phyloP scores from a whole-genome alignment of 1,284 basidiomycete species.

The Tilletia caries region DNA sequence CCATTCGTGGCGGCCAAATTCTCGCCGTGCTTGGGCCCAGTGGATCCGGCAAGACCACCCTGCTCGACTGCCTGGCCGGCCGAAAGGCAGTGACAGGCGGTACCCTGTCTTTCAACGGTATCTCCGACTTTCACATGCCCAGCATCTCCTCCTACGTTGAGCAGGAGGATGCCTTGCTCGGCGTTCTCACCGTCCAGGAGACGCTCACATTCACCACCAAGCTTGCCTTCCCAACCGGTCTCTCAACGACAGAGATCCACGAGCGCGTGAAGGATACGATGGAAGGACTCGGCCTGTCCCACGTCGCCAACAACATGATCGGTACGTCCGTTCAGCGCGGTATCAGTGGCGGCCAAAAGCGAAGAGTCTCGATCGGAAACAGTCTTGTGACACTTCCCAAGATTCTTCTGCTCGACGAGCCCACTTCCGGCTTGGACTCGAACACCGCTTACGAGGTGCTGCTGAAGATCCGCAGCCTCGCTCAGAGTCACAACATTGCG shows the following conservation, averaged over 20 bases:
- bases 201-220: conserved; percentile 52
- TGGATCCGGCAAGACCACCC: conserved; percentile 54
- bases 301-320: conserved; percentile 47
- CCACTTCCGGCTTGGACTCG: conserved; percentile 50
- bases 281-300: conserved; percentile 42
- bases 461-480: conserved; percentile 36
- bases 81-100: conserved; percentile 26
- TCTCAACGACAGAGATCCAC: conserved; percentile 14
- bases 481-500: conserved; percentile 38
- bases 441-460: conserved; percentile 51
- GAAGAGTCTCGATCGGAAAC: conserved; percentile 53
- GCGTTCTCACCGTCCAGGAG: conserved; percentile 55
- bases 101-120: conserved; percentile 7
- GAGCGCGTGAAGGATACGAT: conserved; percentile 34
- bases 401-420: conserved; percentile 57
- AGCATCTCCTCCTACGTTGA: conserved; percentile 52
- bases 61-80: conserved; percentile 54
- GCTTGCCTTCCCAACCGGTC: conserved; percentile 28
- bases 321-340: conserved; percentile 56
- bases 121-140: conserved; percentile 17
- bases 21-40: conserved; percentile 51
- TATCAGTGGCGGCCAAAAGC: conserved; percentile 55
- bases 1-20: too few relatives aligned
- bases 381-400: conserved; percentile 51
- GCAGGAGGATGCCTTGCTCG: conserved; percentile 55